Percentiles rank a stretch among this genome's conserved stretches.
phyloP scores from a whole-genome alignment of 495 filamentous ascomycete genomes.

The Bathelium albidoporum region DNA sequence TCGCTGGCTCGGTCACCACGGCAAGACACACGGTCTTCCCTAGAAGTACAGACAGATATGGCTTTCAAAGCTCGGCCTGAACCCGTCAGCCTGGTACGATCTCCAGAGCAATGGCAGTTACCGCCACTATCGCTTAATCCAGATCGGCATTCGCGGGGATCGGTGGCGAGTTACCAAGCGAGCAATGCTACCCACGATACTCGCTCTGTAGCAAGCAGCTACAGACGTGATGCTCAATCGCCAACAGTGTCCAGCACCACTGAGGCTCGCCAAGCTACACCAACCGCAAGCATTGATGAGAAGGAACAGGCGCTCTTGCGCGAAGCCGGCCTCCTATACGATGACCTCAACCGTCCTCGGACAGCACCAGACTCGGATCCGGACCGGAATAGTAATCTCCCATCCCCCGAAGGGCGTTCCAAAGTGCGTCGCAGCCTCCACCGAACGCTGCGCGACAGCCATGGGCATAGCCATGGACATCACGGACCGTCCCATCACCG shows the following conservation, averaged over 20 bases:
- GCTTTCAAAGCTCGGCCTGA: conserved; percentile 26
- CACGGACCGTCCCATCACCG: conserved; percentile 31
- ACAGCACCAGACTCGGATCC: conserved; percentile 26
- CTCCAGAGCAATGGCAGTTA: conserved; percentile 43
- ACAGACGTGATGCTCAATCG: neutral
- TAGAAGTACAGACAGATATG: conserved; percentile 21
- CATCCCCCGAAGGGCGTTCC: conserved; percentile 28
- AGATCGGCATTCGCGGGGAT: conserved; percentile 11
- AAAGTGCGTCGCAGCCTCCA: conserved; percentile 85
- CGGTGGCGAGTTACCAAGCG: conserved; percentile 21
- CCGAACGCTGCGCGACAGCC: conserved; percentile 78
- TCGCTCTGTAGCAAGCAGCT: neutral
- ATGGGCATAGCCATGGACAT: conserved; percentile 43
- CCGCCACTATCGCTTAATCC: conserved; percentile 32
- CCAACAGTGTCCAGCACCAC: conserved; percentile 17
- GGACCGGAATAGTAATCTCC: conserved; percentile 10
- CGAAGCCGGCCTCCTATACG: conserved; percentile 38
- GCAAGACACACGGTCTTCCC: conserved; percentile 19
- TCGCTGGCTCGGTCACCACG: conserved; percentile 12
- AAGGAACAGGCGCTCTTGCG: conserved; percentile 42
- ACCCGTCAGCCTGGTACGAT: conserved; percentile 30
- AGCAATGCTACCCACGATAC: conserved; percentile 16
- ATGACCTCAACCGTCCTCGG: conserved; percentile 34
- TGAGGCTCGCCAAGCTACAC: conserved; percentile 30
- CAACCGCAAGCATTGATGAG: conserved; percentile 35